Base-by-base conservation (phyloP, 2,329 filamentous ascomycete species). In the Fusarium gaditjirri region DNA sequence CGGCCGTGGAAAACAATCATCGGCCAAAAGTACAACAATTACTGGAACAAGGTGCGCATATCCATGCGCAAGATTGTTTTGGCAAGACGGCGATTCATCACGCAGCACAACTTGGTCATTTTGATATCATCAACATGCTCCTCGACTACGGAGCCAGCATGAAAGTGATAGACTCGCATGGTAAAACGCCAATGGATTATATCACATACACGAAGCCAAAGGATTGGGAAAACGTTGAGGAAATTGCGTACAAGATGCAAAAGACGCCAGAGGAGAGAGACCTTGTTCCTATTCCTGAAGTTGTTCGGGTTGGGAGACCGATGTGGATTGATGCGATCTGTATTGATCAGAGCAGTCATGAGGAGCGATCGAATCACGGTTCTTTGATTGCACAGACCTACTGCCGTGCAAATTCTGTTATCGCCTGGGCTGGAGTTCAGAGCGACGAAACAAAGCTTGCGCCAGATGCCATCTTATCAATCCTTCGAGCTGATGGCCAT, bases 261-360 rank as follows among this genome's bases (percentile, higher is more conserved):
- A 29, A 38, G 25, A 13, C 8, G 5, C 52, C 39, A 1, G 61
- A 19, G 2, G 7, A 31, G 1, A 59, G 64, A 42, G 12, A 59
- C 0, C 27, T 57, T 0, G 31, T 33, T 4, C 9, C 49, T 4
- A 3, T 35, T 10, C 42, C 49, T 0, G 25, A 47, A 0, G 14
- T 33, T 0, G 2, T 65, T 1, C 8, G 39, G 3, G 33, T 52
- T 11, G 64, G 64, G 2, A 65, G 21, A 8, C 61, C 52, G 5
- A 46, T 67, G 7, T 67, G 64, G 64, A 65, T 67, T 29, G 64
- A 67, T 23, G 52, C 64, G 2, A 21, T 67, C 1, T 67, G 61
- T 25, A 25, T 59, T 14, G 8, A 65, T 12, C 61, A 52, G 10
- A 31, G 2, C 12, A 38, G 33, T 23, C 0, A 1, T 0, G 10